Base-by-base conservation (phyloP, 2,329 filamentous ascomycete species). In the Alternaria triticina region DNA sequence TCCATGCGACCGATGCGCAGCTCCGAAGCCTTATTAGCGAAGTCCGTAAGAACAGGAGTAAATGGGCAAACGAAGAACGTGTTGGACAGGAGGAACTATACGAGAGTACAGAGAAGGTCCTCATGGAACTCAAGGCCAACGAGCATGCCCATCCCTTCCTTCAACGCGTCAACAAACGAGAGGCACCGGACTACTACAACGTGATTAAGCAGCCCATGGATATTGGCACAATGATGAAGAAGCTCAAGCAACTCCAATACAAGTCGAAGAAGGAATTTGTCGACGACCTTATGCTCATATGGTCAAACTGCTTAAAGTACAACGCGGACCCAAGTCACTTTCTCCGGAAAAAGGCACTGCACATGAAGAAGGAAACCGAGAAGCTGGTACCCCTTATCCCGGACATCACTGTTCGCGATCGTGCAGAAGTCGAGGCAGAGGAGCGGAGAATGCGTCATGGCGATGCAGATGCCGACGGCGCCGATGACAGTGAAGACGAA, bases 121-220 rank as follows among this genome's bases (percentile, higher is more conserved):
- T 99, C 74, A 97, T 94, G 75, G 95, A 98, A 79, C 88, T 99
- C 59, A 98, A 98, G 81, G 96, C 96, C 36, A 94, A 96, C 83
- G 96, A 99, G 80, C 96, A 97, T 80, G 97, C 96, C 2, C 93
- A 93, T n/a, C 94, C 96, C 2, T 99, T 99, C 73, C 82, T 99
- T 59, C 93, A 94, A 59, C 89, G 93, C 70, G 96, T 99, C 55
- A 98, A 97, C 83, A 99, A 99, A 83, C 89, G 96, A 73, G 96
- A 99, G 79, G 96, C 94, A 12, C 96, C 95, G 22, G 94, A 98
- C 81, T 99, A 99, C 81, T 94, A 96, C 80, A 91, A 88, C 71
- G 88, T 96, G 67, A 97, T 98, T 81, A 97, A 96, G 82, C 91
- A 94, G 50, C 96, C 96, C 2, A 99, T 99, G 96, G 96, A 99